Base-by-base conservation (phyloP, 2,329 filamentous ascomycete genomes). In the Lasiodiplodia sp. region DNA sequence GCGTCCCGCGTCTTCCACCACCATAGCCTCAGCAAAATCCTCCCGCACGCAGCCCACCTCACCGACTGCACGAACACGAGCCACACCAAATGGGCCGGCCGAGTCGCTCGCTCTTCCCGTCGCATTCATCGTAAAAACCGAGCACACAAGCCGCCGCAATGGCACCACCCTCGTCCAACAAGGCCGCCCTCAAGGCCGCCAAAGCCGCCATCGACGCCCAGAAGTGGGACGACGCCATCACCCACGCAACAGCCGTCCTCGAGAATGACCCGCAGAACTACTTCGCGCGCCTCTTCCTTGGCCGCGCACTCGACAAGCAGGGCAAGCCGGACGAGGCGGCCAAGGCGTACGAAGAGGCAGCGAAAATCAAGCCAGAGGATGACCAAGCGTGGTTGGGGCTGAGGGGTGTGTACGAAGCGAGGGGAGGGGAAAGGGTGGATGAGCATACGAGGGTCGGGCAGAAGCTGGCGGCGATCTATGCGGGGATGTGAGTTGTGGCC, bases 341-440 rank as follows among this genome's bases (percentile, higher is more conserved):
- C 73, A 87, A 86, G 40, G 88, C 90, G 1, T 98, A 98, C 79
- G 84, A 86, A 51, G 84, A 87, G 38, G 96, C 95, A 1, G 88
- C 91, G 6, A 84, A 85, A 23, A 83, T 93, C 70, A 94, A 93
- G 71, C 88, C 90, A 0, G 84, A 88, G 21, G 94, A 97, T 73
- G 83, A 88, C n/a, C 92, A 95, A 74, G 92, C 92, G 72, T 98
- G 93, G 93, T 92, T 97, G 77, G 96, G 96, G 1, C 84, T 99
- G 56, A 87, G 96, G 78, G 92, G 90, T 75, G 81, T 98, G 37
- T 97, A 93, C 77, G 93, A 97, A 80, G 91, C 89, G 73, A 91
- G 94, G 75, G 90, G 88, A 18, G 79, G 83, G 37, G 85, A 86
- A 67, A 92, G 91, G 74, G 82, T 98, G 16, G 85, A 88, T 67